Conservation (phyloP, 768 basidiomycete genomes). For the Terana coerulea region DNA sequence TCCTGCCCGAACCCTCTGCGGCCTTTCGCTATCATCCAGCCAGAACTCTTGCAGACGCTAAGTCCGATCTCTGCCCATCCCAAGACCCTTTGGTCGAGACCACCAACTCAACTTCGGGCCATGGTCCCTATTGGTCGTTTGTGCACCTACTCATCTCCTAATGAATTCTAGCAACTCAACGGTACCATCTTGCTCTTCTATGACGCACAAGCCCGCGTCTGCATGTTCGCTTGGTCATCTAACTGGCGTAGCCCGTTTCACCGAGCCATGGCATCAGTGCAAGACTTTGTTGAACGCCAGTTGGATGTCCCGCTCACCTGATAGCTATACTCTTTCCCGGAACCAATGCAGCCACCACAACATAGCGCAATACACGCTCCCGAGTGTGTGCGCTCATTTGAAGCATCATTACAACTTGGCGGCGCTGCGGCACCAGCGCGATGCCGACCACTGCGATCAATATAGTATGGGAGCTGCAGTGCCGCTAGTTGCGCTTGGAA, state of each 20-base stretch:
- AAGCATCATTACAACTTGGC: no score
- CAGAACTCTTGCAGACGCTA: neutral
- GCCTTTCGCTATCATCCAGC: neutral
- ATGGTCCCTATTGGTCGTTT: neutral
- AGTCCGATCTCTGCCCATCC: neutral
- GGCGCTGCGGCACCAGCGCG: no score
- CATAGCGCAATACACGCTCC: no score
- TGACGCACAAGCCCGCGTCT: neutral
- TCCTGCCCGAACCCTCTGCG: conserved; percentile 1
- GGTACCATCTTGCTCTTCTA: neutral
- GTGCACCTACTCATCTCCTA: neutral
- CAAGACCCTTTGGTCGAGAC: neutral
- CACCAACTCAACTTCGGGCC: neutral
- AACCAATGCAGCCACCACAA: no score
- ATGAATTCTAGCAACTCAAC: neutral
- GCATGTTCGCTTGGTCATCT: neutral
- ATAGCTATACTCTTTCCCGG: no score
- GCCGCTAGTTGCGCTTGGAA: no score
- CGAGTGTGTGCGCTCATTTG: no score
- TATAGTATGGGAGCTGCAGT: no score
- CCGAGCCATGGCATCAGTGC: neutral
- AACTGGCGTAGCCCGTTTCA: neutral
- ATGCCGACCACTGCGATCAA: no score
- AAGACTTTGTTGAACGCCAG: no score
- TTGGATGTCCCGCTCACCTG: no score